Base-by-base conservation (phyloP, 306 rosid genomes). In the peach (Prunus persica) region DNA sequence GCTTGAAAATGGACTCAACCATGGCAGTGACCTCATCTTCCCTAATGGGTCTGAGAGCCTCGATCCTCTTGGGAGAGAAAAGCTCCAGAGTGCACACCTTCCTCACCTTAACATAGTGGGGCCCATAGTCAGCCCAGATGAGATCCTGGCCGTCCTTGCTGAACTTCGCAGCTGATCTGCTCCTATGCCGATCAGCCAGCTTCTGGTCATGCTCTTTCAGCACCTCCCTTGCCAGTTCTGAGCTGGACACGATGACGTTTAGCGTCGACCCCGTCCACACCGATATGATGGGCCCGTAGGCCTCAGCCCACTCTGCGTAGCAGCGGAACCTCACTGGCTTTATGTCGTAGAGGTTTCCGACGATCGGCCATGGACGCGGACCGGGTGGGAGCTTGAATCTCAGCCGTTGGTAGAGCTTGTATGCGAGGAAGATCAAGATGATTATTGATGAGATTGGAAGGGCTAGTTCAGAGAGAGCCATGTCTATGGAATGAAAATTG, bases 111-210 rank as follows among this genome's bases (percentile, higher is more conserved):
- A 94, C 98, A n/a, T 94, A 94, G 76, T 94, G 98, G 0, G 98
- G 95, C 0, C 98, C 98, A 71, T 92, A 94, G 47, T 94, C 98
- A 0, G 98, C 98, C 98, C 97, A 94, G 5, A 91, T 90, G 0
- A 94, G 90, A 63, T 94, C 98, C 82, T 83, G 63, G 1, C 98
- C 98, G 65, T 91, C 93, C 34, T 88, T 71, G 80, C 97, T 91
- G n/a, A 91, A 85, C 78, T 78, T 89, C 2, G 95, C 97, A 0
- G 96, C 87, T 2, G 97, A 89, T 43, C 98, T 75, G 63, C 68
- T 94, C 63, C 97, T 71, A 19, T 87, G 91, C 7, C 98, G 74
- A 46, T 94, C 91, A 0, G 97, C 96, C 18, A 94, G 71, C 0
- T 84, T 87, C 82, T 91, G 95, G 38, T 94, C 98, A 0, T 90